Conservation (phyloP, 495 filamentous ascomycete species). For the Hyaloscypha hepaticicola region DNA sequence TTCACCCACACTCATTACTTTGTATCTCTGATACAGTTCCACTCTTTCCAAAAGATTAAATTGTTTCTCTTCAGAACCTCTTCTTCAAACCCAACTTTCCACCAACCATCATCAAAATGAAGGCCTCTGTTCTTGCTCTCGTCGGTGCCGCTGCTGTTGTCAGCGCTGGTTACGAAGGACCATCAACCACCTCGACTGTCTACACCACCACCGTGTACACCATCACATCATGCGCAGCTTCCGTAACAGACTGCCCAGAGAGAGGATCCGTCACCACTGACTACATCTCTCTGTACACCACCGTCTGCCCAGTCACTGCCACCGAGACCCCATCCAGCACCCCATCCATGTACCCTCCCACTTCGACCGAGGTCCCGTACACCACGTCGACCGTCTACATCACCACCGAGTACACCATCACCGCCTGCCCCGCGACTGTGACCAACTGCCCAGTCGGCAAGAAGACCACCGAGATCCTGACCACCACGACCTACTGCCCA, state of each 20-base stretch:
- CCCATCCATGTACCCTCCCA: conserved; percentile 16
- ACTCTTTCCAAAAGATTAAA: conserved; percentile 21
- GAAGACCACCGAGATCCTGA: conserved; percentile 28
- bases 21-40: conserved; percentile 31
- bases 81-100: not conserved
- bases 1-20: conserved; percentile 29
- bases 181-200: conserved; percentile 51
- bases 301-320: conserved; percentile 23
- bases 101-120: conserved; percentile 26
- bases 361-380: conserved; percentile 33
- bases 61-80: conserved; percentile 1
- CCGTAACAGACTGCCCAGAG: conserved; percentile 57
- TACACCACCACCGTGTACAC: conserved; percentile 45
- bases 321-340: conserved; percentile 2
- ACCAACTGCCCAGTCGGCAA: conserved; percentile 54
- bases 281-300: conserved; percentile 24
- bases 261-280: conserved; percentile 35
- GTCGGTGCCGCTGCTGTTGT: conserved; percentile 30
- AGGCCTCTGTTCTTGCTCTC: conserved; percentile 33
- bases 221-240: conserved; percentile 54
- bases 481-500: conserved; percentile 23
- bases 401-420: conserved; percentile 45
- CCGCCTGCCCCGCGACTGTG: conserved; percentile 52
- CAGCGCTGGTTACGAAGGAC: conserved; percentile 14
- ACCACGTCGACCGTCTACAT: conserved; percentile 23